A percentile compares a stretch with the other conserved stretches of the same genome.
Conservation (phyloP, 2,329 filamentous ascomycete genomes). For the Pyrenophora graminea region DNA sequence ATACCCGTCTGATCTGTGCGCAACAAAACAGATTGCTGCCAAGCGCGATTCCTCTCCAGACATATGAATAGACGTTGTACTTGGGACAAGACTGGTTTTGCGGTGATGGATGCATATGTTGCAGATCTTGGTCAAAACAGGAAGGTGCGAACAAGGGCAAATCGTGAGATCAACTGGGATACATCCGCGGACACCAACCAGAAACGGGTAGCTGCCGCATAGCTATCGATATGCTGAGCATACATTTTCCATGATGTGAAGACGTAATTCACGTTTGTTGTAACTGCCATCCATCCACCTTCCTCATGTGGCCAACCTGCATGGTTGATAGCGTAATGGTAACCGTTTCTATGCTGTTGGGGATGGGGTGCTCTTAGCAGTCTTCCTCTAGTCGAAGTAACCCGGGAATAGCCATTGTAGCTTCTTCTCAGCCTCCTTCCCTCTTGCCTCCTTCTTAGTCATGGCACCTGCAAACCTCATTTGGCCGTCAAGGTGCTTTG, state of each 20-base stretch:
- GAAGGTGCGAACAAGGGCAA: constrained; percentile 21
- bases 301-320: constrained; percentile 13
- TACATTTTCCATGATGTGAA: constrained; percentile 26
- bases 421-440: constrained; percentile 75
- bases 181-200: constrained; percentile 15
- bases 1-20: no score
- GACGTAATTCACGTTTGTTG: constrained; percentile 7
- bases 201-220: constrained; percentile 11
- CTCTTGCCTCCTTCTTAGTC: constrained; percentile 77
- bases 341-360: not conserved
- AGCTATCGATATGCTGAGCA: constrained; percentile 20
- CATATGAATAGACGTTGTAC: not conserved
- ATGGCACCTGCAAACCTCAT: constrained; percentile 80
- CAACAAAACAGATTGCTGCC: no score
- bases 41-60: not conserved
- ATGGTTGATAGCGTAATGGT: not conserved
- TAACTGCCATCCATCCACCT: constrained; percentile 17
- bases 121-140: constrained; percentile 16
- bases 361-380: not conserved
- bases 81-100: not conserved
- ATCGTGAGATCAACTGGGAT: constrained; percentile 2
- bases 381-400: constrained; percentile 59
- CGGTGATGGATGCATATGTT: constrained; percentile 6
- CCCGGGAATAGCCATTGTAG: constrained; percentile 86
- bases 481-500: constrained; percentile 78